Conservation (phyloP, 2,329 filamentous ascomycete species). For the Phaeosphaeria sp. region DNA sequence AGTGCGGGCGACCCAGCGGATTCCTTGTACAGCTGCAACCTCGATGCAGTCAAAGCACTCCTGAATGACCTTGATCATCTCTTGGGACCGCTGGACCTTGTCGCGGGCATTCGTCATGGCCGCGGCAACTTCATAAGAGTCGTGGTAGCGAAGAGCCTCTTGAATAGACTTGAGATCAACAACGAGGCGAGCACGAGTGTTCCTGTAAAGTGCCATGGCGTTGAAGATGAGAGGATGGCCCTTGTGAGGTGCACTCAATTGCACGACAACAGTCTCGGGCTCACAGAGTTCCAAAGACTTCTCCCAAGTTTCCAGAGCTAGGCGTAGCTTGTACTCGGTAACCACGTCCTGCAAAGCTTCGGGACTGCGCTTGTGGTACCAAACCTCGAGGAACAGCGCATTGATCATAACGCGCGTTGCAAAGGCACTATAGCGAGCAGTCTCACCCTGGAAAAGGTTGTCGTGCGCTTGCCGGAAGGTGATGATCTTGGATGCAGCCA, state of each 20-base stretch:
- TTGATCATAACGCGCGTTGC: slow-evolving; percentile 99
- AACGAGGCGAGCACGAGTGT: slow-evolving; percentile 88
- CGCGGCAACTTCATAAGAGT: slow-evolving; percentile 94
- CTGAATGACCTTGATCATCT: slow-evolving; percentile 99
- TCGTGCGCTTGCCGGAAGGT: slow-evolving; percentile 95
- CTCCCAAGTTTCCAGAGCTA: slow-evolving; percentile 98
- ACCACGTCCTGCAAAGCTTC: slow-evolving; percentile 96
- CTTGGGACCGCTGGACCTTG: slow-evolving; percentile 90
- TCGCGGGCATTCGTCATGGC: slow-evolving; percentile 95
- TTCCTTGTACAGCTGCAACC: slow-evolving; percentile 90
- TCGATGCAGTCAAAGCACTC: slow-evolving; percentile 98
- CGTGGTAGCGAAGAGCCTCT: slow-evolving; percentile 95
- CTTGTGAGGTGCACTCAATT: slow-evolving; percentile 91
- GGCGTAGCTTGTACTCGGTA: slow-evolving; percentile 94
- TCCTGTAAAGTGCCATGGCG: slow-evolving; percentile 94
- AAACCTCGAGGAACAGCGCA: slow-evolving; percentile 95
- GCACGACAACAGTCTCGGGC: slow-evolving; percentile 85
- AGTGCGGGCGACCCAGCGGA: slow-evolving; percentile 97
- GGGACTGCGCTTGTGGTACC: slow-evolving; percentile 99
- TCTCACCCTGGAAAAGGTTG: slow-evolving; percentile 92
- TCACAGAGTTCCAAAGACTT: slow-evolving; percentile 93
- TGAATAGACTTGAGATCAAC: slow-evolving; percentile 96
- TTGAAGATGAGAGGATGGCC: slow-evolving; percentile 98
- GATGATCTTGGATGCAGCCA: slow-evolving; percentile 73
- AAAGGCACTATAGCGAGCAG: slow-evolving; percentile 91